These are phyloP conservation scores for Rosa lucieae DNA, from an alignment of 306 rosid genomes.

Conservation along the genomic window DNA sequence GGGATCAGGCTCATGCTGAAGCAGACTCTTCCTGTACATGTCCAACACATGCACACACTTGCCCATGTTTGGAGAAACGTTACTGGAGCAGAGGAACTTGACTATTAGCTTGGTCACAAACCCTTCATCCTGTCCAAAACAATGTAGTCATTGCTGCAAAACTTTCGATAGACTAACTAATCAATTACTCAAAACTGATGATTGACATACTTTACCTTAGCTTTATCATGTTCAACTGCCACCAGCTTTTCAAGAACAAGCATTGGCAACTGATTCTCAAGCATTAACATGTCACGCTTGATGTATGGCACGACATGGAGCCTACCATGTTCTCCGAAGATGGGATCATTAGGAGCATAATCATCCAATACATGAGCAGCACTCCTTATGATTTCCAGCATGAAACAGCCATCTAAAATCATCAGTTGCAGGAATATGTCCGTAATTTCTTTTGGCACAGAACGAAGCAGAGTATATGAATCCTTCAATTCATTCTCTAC, in stretches of 20 bases:
- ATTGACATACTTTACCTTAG: background rate
- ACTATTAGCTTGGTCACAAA: slow-evolving; percentile 29
- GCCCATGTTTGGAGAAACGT: background rate
- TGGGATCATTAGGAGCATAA: slow-evolving; percentile 45
- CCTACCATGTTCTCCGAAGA: slow-evolving; percentile 48
- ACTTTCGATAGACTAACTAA: background rate
- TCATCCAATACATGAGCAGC: slow-evolving; percentile 3
- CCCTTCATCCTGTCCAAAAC: slow-evolving; percentile 27
- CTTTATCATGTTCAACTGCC: slow-evolving; percentile 15
- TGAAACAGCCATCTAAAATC: slow-evolving; percentile 63
- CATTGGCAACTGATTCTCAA: slow-evolving; percentile 62
- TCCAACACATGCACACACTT: slow-evolving; percentile 44
- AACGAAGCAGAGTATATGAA: slow-evolving; percentile 38
- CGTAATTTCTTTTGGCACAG: slow-evolving; percentile 16
- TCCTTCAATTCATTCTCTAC: slow-evolving; percentile 33
- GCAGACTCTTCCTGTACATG: slow-evolving; percentile 28
- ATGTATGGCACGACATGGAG: slow-evolving; percentile 29
- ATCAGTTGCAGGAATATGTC: slow-evolving; percentile 34
- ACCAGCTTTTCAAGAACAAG: slow-evolving; percentile 35
- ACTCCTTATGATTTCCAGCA: slow-evolving; percentile 33
- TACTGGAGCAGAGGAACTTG: slow-evolving; percentile 14
- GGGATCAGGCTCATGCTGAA: slow-evolving; percentile 10
- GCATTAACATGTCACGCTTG: slow-evolving; percentile 57
- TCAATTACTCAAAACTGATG: background rate
- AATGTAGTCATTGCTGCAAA: background rate